A percentile compares a stretch with the other conserved stretches of the same genome.
Evolutionary conservation across 1,284 basidiomycete genomes (phyloP).

Genomic region (Apiotrichum sp.): DNA sequence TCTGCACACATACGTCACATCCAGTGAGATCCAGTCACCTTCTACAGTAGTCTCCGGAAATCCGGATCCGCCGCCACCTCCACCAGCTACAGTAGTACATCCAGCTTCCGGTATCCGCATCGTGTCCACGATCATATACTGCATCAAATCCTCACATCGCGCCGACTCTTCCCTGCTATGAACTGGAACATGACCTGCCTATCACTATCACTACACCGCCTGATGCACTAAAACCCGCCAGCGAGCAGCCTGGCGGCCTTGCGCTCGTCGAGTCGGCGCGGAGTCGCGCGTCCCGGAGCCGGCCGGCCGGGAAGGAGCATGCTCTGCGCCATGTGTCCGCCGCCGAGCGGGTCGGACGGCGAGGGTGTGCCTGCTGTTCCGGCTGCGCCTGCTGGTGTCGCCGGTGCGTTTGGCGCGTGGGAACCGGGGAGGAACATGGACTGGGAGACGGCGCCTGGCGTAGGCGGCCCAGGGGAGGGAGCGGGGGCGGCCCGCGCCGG

Average conservation of each 20-base stretch:
- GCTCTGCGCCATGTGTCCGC: conserved; percentile 34
- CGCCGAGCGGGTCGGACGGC: conserved; percentile 9
- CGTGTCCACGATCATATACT: too few species aligned
- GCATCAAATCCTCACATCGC: not conserved
- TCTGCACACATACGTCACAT: too few species aligned
- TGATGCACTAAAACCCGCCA: conserved; percentile 35
- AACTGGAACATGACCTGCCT: not conserved
- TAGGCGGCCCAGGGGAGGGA: not conserved
- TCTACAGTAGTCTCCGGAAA: too few species aligned
- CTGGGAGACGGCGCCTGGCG: conserved; percentile 16
- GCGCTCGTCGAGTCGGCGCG: conserved; percentile 37
- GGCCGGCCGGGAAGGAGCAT: conserved; percentile 33
- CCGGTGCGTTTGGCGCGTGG: conserved; percentile 6
- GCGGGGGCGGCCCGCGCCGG: too few species aligned
- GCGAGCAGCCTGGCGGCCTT: conserved; percentile 44
- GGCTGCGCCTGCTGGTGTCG: not conserved
- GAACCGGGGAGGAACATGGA: conserved; percentile 40
- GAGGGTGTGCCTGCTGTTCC: not conserved
- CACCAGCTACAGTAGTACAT: too few species aligned
- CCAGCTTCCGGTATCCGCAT: too few species aligned
- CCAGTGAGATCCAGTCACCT: too few species aligned
- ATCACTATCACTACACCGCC: not conserved
- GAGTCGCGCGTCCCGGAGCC: conserved; percentile 19
- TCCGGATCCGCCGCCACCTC: too few species aligned
- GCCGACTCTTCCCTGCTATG: not conserved